A percentile compares a stretch with the other conserved stretches of the same genome.
Conservation (phyloP, 2,329 filamentous ascomycete species). For the Xylariales sp. region DNA sequence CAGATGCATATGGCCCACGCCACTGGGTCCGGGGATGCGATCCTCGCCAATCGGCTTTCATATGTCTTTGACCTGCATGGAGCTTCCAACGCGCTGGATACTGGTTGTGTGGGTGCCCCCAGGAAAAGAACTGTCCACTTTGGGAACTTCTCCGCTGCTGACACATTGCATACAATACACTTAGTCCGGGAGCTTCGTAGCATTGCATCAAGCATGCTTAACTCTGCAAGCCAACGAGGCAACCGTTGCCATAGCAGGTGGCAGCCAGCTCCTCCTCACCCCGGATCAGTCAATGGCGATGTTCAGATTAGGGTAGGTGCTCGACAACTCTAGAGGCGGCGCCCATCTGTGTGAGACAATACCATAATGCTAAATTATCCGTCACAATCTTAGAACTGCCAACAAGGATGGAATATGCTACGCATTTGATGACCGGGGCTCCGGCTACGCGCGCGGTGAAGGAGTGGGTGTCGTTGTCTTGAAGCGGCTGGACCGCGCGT, state of each 20-base stretch:
- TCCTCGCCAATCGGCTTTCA: slow-evolving; percentile 5
- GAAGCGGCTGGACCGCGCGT: slow-evolving; percentile 38
- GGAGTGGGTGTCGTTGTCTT: slow-evolving; percentile 38
- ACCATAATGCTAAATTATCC: background rate
- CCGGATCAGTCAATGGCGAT: slow-evolving; percentile 3
- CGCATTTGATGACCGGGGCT: slow-evolving; percentile 31
- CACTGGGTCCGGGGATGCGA: slow-evolving; percentile 8
- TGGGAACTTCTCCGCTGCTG: background rate
- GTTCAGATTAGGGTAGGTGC: too few species aligned
- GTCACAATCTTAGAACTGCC: background rate
- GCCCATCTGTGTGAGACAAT: background rate
- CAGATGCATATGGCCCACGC: slow-evolving; percentile 2
- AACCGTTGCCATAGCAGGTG: background rate
- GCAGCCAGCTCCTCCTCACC: background rate
- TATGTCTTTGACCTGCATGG: slow-evolving; percentile 6
- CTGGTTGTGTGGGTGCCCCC: slow-evolving; percentile 6
- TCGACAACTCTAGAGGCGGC: too few species aligned
- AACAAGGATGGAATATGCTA: slow-evolving; percentile 4
- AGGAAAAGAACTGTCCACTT: too few species aligned
- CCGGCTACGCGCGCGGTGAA: slow-evolving; percentile 50
- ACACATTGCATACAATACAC: background rate
- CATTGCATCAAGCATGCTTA: slow-evolving; percentile 6
- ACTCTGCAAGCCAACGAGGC: slow-evolving; percentile 2
- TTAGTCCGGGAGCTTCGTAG: slow-evolving; percentile 8
- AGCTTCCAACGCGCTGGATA: slow-evolving; percentile 7